Conservation (phyloP, 257 asterid genomes). For the Nicotiana otophora region DNA sequence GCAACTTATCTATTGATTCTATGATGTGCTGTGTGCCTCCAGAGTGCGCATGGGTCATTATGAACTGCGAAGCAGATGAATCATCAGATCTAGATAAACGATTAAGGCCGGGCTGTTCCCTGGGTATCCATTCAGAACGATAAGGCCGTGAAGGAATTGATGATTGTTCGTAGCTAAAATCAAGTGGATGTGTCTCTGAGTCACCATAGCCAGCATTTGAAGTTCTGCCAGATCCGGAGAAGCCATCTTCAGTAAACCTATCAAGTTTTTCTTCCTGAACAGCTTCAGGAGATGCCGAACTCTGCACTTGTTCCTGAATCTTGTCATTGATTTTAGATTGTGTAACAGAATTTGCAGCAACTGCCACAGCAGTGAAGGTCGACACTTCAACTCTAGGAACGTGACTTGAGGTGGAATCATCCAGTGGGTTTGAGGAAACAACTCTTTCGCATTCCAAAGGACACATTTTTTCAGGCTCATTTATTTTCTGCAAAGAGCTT, state of each 20-base stretch:
- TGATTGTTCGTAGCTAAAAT: conserved; percentile 38
- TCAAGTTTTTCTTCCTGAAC: conserved; percentile 35
- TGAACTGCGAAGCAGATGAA: conserved; percentile 50
- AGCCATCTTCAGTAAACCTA: conserved; percentile 27
- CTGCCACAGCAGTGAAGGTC: conserved; percentile 22
- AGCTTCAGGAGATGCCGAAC: conserved; percentile 26
- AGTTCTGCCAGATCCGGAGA: conserved; percentile 24
- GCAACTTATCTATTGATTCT: conserved; percentile 38
- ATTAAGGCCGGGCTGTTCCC: conserved; percentile 59
- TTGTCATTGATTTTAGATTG: conserved; percentile 32
- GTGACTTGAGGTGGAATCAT: conserved; percentile 19
- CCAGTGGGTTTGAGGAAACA: conserved; percentile 27
- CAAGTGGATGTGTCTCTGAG: conserved; percentile 27
- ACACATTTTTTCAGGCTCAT: conserved; percentile 32
- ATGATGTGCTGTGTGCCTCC: conserved; percentile 47
- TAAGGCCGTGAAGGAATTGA: conserved; percentile 51
- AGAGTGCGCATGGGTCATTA: conserved; percentile 40
- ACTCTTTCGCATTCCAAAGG: conserved; percentile 36
- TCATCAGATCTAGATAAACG: conserved; percentile 76
- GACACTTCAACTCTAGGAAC: conserved; percentile 33
- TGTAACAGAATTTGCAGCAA: conserved; percentile 23
- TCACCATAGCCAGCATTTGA: conserved; percentile 33
- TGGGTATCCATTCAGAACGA: conserved; percentile 64
- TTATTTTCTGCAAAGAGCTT: conserved; percentile 35
- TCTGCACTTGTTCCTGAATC: conserved; percentile 30